A percentile compares a stretch with the other conserved stretches of the same genome.
Conservation (phyloP, 2,329 filamentous ascomycete genomes). For the Colletotrichum sp. region DNA sequence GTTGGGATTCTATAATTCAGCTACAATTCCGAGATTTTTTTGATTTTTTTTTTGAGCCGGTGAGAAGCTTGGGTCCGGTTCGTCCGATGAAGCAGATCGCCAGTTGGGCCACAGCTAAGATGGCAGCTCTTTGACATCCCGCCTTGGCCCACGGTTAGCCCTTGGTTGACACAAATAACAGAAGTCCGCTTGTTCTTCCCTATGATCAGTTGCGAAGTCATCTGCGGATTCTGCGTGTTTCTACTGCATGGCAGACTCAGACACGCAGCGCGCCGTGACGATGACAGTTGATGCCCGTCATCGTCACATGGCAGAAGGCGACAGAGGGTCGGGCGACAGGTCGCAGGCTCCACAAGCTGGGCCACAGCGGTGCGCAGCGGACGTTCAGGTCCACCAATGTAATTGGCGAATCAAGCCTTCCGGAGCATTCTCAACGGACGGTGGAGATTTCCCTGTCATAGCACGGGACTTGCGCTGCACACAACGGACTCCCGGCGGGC, state of each 20-base stretch:
- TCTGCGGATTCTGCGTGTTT: neutral
- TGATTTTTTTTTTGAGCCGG: neutral
- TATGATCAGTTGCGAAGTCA: neutral
- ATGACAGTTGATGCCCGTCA: conserved; percentile 5
- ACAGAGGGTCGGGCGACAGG: neutral
- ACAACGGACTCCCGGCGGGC: no score
- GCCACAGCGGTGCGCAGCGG: neutral
- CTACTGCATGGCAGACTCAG: neutral
- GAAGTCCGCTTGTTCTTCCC: neutral
- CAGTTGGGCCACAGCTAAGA: neutral
- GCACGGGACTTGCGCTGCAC: neutral
- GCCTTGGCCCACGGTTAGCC: neutral
- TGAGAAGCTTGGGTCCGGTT: neutral
- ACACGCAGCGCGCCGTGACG: neutral
- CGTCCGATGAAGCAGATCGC: neutral
- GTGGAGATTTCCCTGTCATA: conserved; percentile 6
- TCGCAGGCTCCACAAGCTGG: conserved; percentile 1
- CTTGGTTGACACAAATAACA: neutral
- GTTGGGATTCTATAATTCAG: neutral
- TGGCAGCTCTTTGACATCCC: neutral
- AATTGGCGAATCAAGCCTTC: conserved; percentile 13
- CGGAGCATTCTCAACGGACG: conserved; percentile 14
- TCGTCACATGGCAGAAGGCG: conserved; percentile 15
- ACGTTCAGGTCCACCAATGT: neutral
- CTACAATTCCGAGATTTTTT: neutral